Conservation (phyloP, 352 stramenopile species). For the Globisporangium heterothallicum region DNA sequence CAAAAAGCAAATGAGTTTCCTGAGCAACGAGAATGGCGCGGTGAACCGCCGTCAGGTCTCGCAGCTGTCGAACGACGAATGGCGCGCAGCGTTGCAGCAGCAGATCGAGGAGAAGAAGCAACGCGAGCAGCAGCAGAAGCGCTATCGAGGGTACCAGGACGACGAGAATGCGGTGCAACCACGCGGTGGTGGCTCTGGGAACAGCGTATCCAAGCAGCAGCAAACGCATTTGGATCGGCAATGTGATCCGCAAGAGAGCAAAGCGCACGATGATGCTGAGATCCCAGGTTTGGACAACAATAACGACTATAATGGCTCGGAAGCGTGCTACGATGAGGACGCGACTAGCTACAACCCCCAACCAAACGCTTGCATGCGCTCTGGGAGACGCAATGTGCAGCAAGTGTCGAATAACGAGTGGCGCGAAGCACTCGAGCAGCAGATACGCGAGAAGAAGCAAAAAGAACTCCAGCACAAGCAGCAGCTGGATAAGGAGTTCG, state of each 20-base stretch:
- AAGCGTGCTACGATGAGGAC: constrained; percentile 2
- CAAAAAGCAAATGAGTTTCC: constrained; percentile 18
- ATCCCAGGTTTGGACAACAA: not conserved
- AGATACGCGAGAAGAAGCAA: constrained; percentile 43
- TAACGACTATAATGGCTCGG: not conserved
- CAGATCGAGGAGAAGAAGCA: constrained; percentile 31
- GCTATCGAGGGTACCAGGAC: not conserved
- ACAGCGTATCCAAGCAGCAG: not conserved
- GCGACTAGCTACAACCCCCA: too few species aligned
- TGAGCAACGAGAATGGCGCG: constrained; percentile 5
- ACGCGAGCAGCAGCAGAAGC: constrained; percentile 12
- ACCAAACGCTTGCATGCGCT: not conserved
- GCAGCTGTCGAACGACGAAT: constrained; percentile 29
- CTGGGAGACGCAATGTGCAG: constrained; percentile 27
- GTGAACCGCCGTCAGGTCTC: constrained; percentile 17
- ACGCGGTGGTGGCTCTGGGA: too few species aligned
- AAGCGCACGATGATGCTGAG: not conserved
- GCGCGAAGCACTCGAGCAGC: constrained; percentile 37
- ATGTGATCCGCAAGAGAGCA: too few species aligned
- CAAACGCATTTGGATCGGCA: too few species aligned
- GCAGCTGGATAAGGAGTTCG: too few species aligned
- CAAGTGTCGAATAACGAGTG: constrained; percentile 35
- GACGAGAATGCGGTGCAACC: too few species aligned
- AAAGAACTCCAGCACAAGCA: constrained; percentile 13
- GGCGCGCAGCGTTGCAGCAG: constrained; percentile 28